Conservation (phyloP, 495 filamentous ascomycete species). For the Astrothelium macrocarpum region DNA sequence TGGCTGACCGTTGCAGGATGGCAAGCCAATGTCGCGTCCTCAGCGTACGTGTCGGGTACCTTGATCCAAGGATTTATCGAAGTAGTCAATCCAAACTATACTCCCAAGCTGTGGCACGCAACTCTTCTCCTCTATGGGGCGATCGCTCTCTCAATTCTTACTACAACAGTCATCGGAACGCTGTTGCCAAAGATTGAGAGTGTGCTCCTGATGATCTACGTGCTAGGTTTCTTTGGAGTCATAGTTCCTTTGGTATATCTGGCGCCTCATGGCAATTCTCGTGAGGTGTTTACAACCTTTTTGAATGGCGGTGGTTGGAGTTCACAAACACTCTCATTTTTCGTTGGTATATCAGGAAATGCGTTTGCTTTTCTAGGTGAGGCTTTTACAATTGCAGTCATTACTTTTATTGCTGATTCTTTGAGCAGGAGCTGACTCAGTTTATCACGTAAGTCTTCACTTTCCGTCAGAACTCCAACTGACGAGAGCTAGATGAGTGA, state of each 20-base stretch:
- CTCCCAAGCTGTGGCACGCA: conserved; percentile 33
- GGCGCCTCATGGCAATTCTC: conserved; percentile 1
- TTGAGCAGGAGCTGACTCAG: conserved; percentile 12
- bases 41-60: conserved; percentile 36
- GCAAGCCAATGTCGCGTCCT: conserved; percentile 36
- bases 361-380: conserved; percentile 8
- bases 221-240: conserved; percentile 17
- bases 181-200: conserved; percentile 30
- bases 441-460: not conserved
- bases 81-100: conserved; percentile 32
- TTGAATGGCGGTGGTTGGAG: conserved; percentile 20
- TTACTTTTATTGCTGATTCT: too few relatives aligned
- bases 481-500: conserved; percentile 7
- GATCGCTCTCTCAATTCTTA: conserved; percentile 30
- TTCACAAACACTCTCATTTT: conserved; percentile 4
- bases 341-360: conserved; percentile 12
- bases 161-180: conserved; percentile 36
- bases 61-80: conserved; percentile 36
- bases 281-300: conserved; percentile 21
- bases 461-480: not conserved
- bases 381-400: too few relatives aligned
- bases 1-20: conserved; percentile 42
- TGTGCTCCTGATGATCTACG: conserved; percentile 10
- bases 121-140: conserved; percentile 39
- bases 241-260: conserved; percentile 18